Base-by-base conservation (phyloP, 2,329 filamentous ascomycete species). In the Ciborinia camelliae region DNA sequence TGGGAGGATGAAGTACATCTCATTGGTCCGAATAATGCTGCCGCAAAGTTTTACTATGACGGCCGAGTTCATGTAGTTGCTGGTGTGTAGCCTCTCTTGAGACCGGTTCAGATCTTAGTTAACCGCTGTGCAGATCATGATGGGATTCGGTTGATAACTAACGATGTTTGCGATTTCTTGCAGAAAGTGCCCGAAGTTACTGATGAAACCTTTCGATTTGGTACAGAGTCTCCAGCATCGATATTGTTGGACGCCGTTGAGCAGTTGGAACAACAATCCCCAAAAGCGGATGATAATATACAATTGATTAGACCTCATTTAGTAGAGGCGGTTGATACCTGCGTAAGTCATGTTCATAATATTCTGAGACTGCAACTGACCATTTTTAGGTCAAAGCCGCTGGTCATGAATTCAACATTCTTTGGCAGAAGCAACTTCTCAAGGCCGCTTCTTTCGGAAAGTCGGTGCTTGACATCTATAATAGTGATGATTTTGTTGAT, bases 1-100 rank as follows among this genome's bases (percentile, higher is more conserved):
- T 99, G 95, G 95, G 95, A 98, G 74, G 95, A 99, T 74, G 95
- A 99, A 76, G 89, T 99, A 4, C 95, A 97, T 74, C 83, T 99
- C 35, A 90, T 99, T 66, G 95, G 94, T 0, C 92, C 92, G 0
- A 90, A 88, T 45, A 91, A 91, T 51, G 85, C 90, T 12, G 87
- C 90, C 6, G 86, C 80, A 50, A 88, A 86, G 67, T 95, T 92
- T 76, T 94, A 92, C 71, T 98, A 98, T 76, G 92, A 98, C 73
- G 91, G 89, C 10, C 88, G 91, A 68, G 90, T 99, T 15, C 95
- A 98, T 76, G 83, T 98, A 3, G 81, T 97, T 50, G 89, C 92
- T 20, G 93, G 96, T 81, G 83, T 84, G 77, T 62, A 58, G 23
- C 9, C 0, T 26, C 23, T 35, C 51, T n/a, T 23, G 5, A 23